Evolutionary conservation across 257 asterid species (phyloP).

Genomic region (Lithospermum erythrorhizon): DNA sequence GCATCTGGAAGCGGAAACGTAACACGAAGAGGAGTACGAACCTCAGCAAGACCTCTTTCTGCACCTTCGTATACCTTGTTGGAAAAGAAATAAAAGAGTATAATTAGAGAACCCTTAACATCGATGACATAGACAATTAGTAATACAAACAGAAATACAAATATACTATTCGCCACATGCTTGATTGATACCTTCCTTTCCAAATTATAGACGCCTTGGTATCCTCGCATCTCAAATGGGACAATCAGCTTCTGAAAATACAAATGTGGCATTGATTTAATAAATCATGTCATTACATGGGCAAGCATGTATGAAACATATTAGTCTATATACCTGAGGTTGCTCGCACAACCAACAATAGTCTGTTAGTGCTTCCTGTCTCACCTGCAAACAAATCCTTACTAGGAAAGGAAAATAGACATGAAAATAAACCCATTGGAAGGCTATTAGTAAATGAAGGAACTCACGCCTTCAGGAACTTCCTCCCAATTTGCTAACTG

Average conservation of each 20-base stretch:
- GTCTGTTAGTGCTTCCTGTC: slow-evolving; percentile 75
- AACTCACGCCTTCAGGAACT: slow-evolving; percentile 55
- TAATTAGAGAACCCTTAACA: not conserved
- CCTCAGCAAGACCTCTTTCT: slow-evolving; percentile 53
- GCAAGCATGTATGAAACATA: not conserved
- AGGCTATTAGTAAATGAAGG: not conserved
- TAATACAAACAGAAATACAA: not conserved
- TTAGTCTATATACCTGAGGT: slow-evolving; percentile 50
- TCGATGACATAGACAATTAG: not conserved
- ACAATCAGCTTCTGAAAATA: slow-evolving; percentile 59
- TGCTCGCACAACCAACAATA: slow-evolving; percentile 93
- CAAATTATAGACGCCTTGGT: slow-evolving; percentile 85
- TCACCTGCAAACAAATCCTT: slow-evolving; percentile 36
- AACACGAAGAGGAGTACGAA: slow-evolving; percentile 41
- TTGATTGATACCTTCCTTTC: slow-evolving; percentile 51
- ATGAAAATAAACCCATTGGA: not conserved
- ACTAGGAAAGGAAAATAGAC: slow-evolving; percentile 2
- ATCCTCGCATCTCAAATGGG: slow-evolving; percentile 95
- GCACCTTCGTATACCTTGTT: slow-evolving; percentile 63
- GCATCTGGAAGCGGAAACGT: slow-evolving; percentile 56
- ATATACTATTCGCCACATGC: too few species aligned
- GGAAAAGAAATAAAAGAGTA: not conserved
- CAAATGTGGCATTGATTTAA: not conserved
- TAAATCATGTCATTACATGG: not conserved
- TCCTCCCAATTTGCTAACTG: slow-evolving; percentile 77